Evolutionary conservation across 805 yeast species (phyloP), one percentile per base, ranked within the genome.

Genomic region (Ogataea ramenticola): DNA sequence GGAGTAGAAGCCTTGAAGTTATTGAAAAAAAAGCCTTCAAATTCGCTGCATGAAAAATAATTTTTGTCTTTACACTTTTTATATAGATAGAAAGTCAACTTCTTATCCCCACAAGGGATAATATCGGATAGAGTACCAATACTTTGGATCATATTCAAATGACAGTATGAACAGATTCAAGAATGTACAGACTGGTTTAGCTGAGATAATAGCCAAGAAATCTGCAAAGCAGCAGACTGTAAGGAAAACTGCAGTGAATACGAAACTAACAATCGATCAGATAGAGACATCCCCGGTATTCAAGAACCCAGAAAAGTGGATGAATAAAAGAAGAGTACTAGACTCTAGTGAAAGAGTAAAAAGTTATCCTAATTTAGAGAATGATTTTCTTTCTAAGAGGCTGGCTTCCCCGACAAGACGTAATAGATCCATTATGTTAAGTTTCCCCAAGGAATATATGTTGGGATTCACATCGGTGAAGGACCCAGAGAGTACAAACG

Each of bases 321-420:
- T 49, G 1, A 43, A 12, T 47, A 46, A 34, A 39, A 43, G 12
- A 47, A 36, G 17, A 40, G 37, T 20, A 26, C 20, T 57, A 4
- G 31, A 43, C 22, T 30, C 44, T 17, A 42, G 39, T 6, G 42
- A 51, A 17, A 40, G 60, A 37, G 36, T 59, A 2, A 50, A 53
- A 15, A 33, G 53, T 0, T 59, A 60, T 39, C 50, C 44, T 12
- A 46, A 47, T 11, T 43, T 71, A 4, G 42, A 57, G 1, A 31
- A 50, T 1, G 73, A 74, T 41, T 46, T 66, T 2, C 70, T 64
- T 51, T 76, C 74, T 0, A 47, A 55, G 6, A 16, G 66, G 1
- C 50, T 77, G 9, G 57, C 69, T 0, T 65, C 78, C 0, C 75
- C 77, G 1, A 57, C 68, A 15, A 59, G 81, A 47, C 57, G 59